Conservation (phyloP, 306 rosid species). For the Ormosia emarginata region DNA sequence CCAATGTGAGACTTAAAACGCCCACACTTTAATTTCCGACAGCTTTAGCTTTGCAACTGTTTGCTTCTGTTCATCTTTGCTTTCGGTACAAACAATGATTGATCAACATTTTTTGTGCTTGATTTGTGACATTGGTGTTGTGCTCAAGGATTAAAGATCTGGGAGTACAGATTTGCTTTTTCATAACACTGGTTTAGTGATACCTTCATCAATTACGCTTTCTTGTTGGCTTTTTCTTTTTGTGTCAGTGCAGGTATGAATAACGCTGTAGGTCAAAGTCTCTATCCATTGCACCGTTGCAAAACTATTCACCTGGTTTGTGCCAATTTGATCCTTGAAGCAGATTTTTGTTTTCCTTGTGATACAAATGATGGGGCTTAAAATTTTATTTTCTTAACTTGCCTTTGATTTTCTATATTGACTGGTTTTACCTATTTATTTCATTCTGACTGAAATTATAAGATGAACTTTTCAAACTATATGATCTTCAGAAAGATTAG, state of each 20-base stretch:
- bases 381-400: neutral
- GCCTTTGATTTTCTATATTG: neutral
- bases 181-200: neutral
- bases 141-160: too few species aligned
- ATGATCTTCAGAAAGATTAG: neutral
- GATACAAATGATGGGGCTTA: neutral
- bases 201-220: neutral
- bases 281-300: constrained; percentile 58
- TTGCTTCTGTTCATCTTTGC: neutral
- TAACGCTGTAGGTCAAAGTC: constrained; percentile 29
- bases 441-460: neutral
- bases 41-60: neutral
- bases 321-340: constrained; percentile 2
- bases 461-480: neutral
- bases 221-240: neutral
- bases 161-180: neutral
- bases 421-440: neutral
- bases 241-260: constrained; percentile 43
- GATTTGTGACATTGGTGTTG: neutral
- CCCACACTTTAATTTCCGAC: too few species aligned
- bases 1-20: too few species aligned
- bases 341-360: neutral
- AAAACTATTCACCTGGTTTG: constrained; percentile 69
- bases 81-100: neutral
- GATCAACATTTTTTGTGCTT: neutral